Conservation (phyloP, 2,329 filamentous ascomycete genomes). For the Ceratocystis ficicola region DNA sequence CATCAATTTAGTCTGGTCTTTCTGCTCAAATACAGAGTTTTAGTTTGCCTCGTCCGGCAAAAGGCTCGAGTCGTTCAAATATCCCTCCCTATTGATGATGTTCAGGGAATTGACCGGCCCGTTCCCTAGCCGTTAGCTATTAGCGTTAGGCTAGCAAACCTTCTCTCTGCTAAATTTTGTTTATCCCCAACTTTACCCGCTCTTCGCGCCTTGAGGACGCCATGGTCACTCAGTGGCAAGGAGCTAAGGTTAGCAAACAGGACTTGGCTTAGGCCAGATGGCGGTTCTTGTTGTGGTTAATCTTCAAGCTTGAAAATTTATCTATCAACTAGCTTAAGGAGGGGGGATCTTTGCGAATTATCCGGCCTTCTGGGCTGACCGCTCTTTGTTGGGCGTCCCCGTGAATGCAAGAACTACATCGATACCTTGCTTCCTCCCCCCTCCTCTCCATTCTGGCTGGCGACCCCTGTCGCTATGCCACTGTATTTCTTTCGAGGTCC, state of each 20-base stretch:
- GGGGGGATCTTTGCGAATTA: not conserved
- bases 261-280: not conserved
- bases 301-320: not conserved
- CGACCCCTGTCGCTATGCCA: too few species aligned
- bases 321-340: not conserved
- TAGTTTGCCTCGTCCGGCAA: not conserved
- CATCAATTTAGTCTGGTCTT: too few species aligned
- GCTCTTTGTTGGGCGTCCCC: not conserved
- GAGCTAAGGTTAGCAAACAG: not conserved
- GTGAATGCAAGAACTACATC: not conserved
- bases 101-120: not conserved
- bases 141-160: not conserved
- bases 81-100: not conserved
- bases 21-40: not conserved
- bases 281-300: not conserved
- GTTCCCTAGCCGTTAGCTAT: not conserved
- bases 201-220: not conserved
- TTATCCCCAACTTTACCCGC: not conserved
- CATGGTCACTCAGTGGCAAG: not conserved
- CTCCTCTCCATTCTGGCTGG: too few species aligned
- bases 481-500: not conserved
- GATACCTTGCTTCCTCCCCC: not conserved
- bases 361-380: not conserved
- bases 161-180: not conserved
- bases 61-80: not conserved